Evolutionary conservation across 805 yeast genomes (phyloP).

Genomic region (Hyphopichia homilentoma): DNA sequence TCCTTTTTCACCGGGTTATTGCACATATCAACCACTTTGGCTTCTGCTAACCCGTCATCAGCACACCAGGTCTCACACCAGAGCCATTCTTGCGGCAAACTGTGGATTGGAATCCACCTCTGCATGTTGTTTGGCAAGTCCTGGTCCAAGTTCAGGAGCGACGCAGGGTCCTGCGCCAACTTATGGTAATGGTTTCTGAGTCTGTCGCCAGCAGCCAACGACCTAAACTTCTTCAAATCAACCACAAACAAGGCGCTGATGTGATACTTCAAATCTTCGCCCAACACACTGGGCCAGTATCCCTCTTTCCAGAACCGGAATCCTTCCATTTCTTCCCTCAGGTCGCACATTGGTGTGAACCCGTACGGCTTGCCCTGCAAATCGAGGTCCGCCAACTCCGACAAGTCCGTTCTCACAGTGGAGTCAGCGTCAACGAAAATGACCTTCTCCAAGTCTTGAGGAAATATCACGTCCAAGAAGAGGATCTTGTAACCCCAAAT

Average conservation of each 20-base stretch:
- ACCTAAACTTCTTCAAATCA: slow-evolving; percentile 66
- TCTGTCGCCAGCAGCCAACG: slow-evolving; percentile 69
- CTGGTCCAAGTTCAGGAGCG: slow-evolving; percentile 83
- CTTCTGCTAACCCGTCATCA: slow-evolving; percentile 53
- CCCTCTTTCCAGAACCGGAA: slow-evolving; percentile 92
- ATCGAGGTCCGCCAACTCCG: slow-evolving; percentile 64
- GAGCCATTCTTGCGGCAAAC: slow-evolving; percentile 79
- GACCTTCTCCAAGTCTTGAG: slow-evolving; percentile 67
- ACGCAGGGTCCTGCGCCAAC: slow-evolving; percentile 72
- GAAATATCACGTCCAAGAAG: slow-evolving; percentile 84
- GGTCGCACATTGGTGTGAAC: slow-evolving; percentile 82
- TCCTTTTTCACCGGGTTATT: slow-evolving; percentile 82
- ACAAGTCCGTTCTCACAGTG: slow-evolving; percentile 69
- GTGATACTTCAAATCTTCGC: slow-evolving; percentile 62
- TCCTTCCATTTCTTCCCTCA: slow-evolving; percentile 76
- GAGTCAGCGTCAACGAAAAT: slow-evolving; percentile 88
- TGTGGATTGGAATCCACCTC: slow-evolving; percentile 56
- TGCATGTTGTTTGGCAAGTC: slow-evolving; percentile 92
- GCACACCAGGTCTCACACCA: slow-evolving; percentile 96
- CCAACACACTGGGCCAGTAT: slow-evolving; percentile 72
- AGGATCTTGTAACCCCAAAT: slow-evolving; percentile 88
- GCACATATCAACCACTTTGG: slow-evolving; percentile 80
- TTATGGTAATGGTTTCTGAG: slow-evolving; percentile 82
- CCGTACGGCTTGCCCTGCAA: slow-evolving; percentile 83
- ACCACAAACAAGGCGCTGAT: slow-evolving; percentile 83